A percentile compares a stretch with the other conserved stretches of the same genome.
These are phyloP conservation scores for Pseudocercospora pini-densiflorae DNA, from an alignment of 2,329 filamentous ascomycete genomes.

Conservation along the genomic window DNA sequence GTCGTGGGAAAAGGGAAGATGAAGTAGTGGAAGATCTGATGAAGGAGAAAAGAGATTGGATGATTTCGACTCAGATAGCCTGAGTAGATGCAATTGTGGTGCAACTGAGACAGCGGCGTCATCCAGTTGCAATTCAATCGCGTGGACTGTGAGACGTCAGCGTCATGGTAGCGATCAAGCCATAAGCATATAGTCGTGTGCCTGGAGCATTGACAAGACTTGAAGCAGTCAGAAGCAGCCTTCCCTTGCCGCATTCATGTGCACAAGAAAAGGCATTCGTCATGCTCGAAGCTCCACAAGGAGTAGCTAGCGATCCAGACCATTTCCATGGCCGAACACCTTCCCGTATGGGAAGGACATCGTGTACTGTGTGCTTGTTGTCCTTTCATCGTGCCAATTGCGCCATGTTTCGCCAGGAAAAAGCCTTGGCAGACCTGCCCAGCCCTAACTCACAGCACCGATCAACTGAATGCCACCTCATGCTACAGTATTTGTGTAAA, in stretches of 20 bases:
- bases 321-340: neutral
- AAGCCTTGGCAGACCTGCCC: too few relatives aligned
- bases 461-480: too few relatives aligned
- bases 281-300: neutral
- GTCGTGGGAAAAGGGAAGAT: neutral
- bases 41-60: neutral
- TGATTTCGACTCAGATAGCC: neutral
- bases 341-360: neutral
- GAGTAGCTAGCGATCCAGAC: neutral
- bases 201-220: neutral
- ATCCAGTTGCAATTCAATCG: neutral
- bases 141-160: neutral
- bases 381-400: neutral
- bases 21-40: neutral
- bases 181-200: neutral
- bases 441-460: too few relatives aligned
- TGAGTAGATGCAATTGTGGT: neutral
- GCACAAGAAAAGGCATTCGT: too few relatives aligned
- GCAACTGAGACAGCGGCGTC: conserved; percentile 3
- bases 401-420: neutral
- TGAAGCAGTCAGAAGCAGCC: too few relatives aligned
- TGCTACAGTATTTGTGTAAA: too few relatives aligned
- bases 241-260: too few relatives aligned
- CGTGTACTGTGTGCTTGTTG: neutral
- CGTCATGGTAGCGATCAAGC: neutral